Evolutionary conservation across 805 yeast species (phyloP).

Genomic region (Dipodascus albidus): DNA sequence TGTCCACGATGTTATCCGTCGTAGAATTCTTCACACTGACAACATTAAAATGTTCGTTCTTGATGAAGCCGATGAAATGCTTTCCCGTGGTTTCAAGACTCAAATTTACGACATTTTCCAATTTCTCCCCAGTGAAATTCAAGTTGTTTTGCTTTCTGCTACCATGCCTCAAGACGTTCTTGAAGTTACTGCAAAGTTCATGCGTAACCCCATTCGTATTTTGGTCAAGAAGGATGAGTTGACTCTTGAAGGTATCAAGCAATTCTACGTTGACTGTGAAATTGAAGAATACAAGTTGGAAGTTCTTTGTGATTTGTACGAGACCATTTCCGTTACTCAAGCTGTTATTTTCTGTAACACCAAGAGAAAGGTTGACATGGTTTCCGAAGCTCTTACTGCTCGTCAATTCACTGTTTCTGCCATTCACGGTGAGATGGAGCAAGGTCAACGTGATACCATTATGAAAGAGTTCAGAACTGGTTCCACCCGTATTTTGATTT

Average conservation of each 20-base stretch:
- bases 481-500: slow-evolving; percentile 79
- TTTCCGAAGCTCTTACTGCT: slow-evolving; percentile 60
- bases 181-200: slow-evolving; percentile 83
- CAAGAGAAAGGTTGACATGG: slow-evolving; percentile 84
- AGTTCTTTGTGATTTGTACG: slow-evolving; percentile 88
- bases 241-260: slow-evolving; percentile 91
- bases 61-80: slow-evolving; percentile 98
- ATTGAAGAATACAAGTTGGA: slow-evolving; percentile 92
- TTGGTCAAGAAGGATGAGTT: slow-evolving; percentile 92
- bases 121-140: slow-evolving; percentile 77
- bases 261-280: slow-evolving; percentile 82
- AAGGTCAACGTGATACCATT: slow-evolving; percentile 83
- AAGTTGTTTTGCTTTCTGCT: slow-evolving; percentile 91
- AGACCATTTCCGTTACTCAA: slow-evolving; percentile 90
- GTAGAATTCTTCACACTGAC: slow-evolving; percentile 72
- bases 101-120: slow-evolving; percentile 91
- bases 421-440: slow-evolving; percentile 95
- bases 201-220: slow-evolving; percentile 89
- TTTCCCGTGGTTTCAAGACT: slow-evolving; percentile 86
- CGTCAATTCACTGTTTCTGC: slow-evolving; percentile 85
- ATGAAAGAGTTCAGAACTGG: slow-evolving; percentile 96
- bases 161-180: slow-evolving; percentile 90
- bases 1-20: slow-evolving; percentile 89
- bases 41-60: slow-evolving; percentile 86
- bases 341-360: slow-evolving; percentile 98